Percentiles rank a stretch among this genome's conserved stretches.
Conservation (phyloP, 2,329 filamentous ascomycete genomes). For the Pyrenophora tritici-repentis region DNA sequence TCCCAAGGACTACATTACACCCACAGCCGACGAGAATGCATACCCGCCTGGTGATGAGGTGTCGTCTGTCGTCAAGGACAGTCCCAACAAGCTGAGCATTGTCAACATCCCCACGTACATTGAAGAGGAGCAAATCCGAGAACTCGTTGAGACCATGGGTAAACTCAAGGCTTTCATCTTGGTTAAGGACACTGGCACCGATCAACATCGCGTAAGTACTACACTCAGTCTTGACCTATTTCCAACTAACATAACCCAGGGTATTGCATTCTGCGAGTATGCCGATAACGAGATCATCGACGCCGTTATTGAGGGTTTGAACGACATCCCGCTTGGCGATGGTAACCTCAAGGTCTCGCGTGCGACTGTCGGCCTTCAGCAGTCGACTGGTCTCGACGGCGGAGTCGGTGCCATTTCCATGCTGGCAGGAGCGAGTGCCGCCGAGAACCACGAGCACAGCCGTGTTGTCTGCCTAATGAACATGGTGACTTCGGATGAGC, state of each 20-base stretch:
- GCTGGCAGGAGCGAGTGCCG: conserved; percentile 86
- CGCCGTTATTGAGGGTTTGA: conserved; percentile 86
- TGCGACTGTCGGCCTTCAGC: conserved; percentile 92
- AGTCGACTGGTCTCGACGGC: conserved; percentile 89
- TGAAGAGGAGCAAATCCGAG: conserved; percentile 86
- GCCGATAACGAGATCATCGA: conserved; percentile 76
- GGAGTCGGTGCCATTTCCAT: conserved; percentile 97
- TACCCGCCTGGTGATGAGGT: conserved; percentile 74
- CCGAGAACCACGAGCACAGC: conserved; percentile 72
- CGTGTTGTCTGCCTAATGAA: conserved; percentile 92
- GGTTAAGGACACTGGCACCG: conserved; percentile 82
- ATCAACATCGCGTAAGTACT: conserved; percentile 78
- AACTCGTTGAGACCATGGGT: conserved; percentile 88
- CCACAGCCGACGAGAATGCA: conserved; percentile 65
- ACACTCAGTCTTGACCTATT: background rate
- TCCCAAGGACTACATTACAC: conserved; percentile 97
- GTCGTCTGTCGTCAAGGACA: conserved; percentile 83
- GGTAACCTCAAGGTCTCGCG: conserved; percentile 82
- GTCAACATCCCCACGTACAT: conserved; percentile 88
- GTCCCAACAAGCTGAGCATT: conserved; percentile 92
- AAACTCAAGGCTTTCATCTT: conserved; percentile 90
- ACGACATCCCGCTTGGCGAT: conserved; percentile 91
- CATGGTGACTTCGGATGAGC: conserved; percentile 96
- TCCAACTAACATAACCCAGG: conserved; percentile 57
- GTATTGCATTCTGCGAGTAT: conserved; percentile 97